Conservation (phyloP, 805 yeast genomes). For the Brettanomyces sp. region DNA sequence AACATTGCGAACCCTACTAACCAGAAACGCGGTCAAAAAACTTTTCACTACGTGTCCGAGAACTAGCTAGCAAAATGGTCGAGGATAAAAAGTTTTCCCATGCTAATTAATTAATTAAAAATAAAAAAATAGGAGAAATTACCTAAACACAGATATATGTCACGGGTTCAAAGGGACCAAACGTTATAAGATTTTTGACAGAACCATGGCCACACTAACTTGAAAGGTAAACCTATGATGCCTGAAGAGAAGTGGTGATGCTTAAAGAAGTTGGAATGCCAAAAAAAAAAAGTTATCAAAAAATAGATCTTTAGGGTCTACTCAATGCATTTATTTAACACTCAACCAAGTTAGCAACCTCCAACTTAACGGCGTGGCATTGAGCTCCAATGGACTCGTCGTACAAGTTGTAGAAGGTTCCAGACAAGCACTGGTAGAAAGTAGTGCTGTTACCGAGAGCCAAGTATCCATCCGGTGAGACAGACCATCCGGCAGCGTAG, state of each 20-base stretch:
- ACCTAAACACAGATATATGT: too few species aligned
- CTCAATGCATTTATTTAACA: conserved; percentile 16
- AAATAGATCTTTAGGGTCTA: too few species aligned
- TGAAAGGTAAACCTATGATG: neutral
- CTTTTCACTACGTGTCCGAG: too few species aligned
- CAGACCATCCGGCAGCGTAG: conserved; percentile 45
- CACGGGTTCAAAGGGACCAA: too few species aligned
- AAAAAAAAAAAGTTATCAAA: too few species aligned
- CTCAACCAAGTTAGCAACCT: conserved; percentile 34
- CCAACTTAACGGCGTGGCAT: conserved; percentile 37
- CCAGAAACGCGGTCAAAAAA: too few species aligned
- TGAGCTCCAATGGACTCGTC: conserved; percentile 38
- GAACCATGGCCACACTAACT: neutral
- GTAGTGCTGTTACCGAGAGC: conserved; percentile 40
- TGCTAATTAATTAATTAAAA: neutral
- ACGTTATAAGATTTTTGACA: too few species aligned
- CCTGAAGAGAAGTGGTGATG: neutral
- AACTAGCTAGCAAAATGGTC: too few species aligned
- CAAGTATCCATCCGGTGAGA: conserved; percentile 35
- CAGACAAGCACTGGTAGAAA: conserved; percentile 48
- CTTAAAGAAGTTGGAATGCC: too few species aligned
- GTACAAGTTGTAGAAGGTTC: conserved; percentile 49
- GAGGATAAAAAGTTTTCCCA: too few species aligned
- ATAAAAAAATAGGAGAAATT: neutral
- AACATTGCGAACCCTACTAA: too few species aligned